Conservation (phyloP, 1,284 basidiomycete species). For the Xanthoconium separans region DNA sequence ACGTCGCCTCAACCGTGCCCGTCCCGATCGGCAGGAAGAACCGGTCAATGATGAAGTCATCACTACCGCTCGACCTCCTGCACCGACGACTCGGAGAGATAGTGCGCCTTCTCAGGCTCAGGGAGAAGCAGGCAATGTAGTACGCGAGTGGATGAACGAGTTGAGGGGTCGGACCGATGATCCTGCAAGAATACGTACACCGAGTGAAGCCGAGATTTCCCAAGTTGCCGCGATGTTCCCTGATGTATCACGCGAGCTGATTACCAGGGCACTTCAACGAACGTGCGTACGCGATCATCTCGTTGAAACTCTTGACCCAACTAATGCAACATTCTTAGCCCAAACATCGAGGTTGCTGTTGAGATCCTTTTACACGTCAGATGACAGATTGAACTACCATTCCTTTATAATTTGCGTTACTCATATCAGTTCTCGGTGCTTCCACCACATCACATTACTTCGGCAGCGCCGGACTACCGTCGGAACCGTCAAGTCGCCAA, state of each 20-base stretch:
- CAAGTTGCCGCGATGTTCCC: constrained; percentile 83
- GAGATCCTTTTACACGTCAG: constrained; percentile 66
- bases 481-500: constrained; percentile 24
- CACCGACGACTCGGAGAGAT: constrained; percentile 19
- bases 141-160: constrained; percentile 83
- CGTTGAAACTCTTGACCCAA: not conserved
- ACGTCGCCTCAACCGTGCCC: constrained; percentile 52
- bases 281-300: constrained; percentile 52
- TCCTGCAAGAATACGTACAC: constrained; percentile 60
- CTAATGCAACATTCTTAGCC: constrained; percentile 39
- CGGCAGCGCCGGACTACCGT: not conserved
- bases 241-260: constrained; percentile 67
- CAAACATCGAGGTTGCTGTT: constrained; percentile 77
- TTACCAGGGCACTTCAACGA: constrained; percentile 77
- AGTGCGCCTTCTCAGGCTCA: constrained; percentile 10
- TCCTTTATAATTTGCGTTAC: not conserved
- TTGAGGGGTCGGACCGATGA: constrained; percentile 64
- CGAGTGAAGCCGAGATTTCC: constrained; percentile 71
- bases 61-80: constrained; percentile 50
- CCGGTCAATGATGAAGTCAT: constrained; percentile 50
- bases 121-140: constrained; percentile 40
- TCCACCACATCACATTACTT: not conserved
- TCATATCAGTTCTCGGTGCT: not conserved
- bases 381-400: constrained; percentile 8
- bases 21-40: constrained; percentile 47